These are phyloP conservation scores for Pneumocystis canis DNA, from an alignment of 1,139 yeast species.

Conservation along the genomic window DNA sequence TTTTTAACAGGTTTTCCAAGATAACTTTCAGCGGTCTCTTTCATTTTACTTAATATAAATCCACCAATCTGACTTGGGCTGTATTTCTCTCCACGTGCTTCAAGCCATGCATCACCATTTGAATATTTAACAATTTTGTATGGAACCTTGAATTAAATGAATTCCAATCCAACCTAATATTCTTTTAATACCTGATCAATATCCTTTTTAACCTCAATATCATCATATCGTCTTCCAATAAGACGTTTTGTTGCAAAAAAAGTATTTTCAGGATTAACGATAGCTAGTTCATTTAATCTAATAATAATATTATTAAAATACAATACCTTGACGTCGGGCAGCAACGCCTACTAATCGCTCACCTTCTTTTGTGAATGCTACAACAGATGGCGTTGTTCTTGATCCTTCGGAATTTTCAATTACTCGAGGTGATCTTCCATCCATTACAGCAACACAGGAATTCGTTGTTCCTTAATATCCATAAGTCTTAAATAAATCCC, in stretches of 20 bases:
- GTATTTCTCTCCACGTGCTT: conserved; percentile 84
- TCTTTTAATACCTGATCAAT: conserved; percentile 25
- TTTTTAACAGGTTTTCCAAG: conserved; percentile 71
- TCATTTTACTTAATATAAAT: conserved; percentile 83
- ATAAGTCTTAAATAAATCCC: neutral
- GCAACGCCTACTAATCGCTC: conserved; percentile 96
- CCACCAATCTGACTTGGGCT: conserved; percentile 98
- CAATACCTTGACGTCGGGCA: conserved; percentile 30
- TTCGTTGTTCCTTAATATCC: conserved; percentile 21
- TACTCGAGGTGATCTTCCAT: conserved; percentile 90
- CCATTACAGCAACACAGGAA: conserved; percentile 98
- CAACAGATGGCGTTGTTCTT: conserved; percentile 96
- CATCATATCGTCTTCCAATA: conserved; percentile 96
- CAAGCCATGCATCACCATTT: conserved; percentile 99
- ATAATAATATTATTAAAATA: neutral
- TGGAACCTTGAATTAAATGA: conserved; percentile 52
- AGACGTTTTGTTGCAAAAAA: conserved; percentile 95
- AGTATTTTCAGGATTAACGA: conserved; percentile 95
- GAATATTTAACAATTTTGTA: conserved; percentile 91
- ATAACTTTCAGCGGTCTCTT: conserved; percentile 90
- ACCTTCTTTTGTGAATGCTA: conserved; percentile 92
- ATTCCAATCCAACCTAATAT: neutral
- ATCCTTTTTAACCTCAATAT: conserved; percentile 90
- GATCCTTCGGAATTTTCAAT: conserved; percentile 98
- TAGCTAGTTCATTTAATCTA: conserved; percentile 79